Percentiles rank a stretch among this genome's conserved stretches.
Conservation (phyloP, 225 moss, liverwort and hornwort species). For the Straminergon stramineum region DNA sequence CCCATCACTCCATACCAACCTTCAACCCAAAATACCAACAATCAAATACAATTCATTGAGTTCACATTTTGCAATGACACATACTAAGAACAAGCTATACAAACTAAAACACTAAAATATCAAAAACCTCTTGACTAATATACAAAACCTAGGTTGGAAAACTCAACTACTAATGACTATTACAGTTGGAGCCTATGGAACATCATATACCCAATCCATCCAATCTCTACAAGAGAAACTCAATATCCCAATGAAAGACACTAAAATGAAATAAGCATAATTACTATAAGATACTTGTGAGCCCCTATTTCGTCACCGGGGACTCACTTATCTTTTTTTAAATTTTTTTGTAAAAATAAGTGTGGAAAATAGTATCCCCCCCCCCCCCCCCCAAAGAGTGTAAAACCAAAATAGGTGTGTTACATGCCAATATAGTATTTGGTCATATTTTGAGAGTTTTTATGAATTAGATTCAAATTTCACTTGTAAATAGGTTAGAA, state of each 20-base stretch:
- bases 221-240: fast-evolving
- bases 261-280: not conserved
- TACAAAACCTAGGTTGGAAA: too few relatives aligned
- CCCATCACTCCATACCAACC: fast-evolving
- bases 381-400: too few relatives aligned
- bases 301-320: too few relatives aligned
- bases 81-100: not conserved
- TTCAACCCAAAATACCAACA: not conserved
- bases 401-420: too few relatives aligned
- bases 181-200: fast-evolving
- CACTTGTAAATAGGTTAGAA: too few relatives aligned
- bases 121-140: not conserved
- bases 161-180: too few relatives aligned
- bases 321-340: too few relatives aligned
- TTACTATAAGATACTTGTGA: not conserved
- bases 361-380: too few relatives aligned
- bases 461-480: too few relatives aligned
- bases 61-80: fast-evolving
- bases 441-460: too few relatives aligned
- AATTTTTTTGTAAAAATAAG: too few relatives aligned
- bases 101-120: not conserved
- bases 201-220: not conserved
- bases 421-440: too few relatives aligned
- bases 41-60: not conserved
- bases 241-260: not conserved